phyloP scores from a whole-genome alignment of 495 filamentous ascomycete genomes.

The Penicillium egyptiacum region DNA sequence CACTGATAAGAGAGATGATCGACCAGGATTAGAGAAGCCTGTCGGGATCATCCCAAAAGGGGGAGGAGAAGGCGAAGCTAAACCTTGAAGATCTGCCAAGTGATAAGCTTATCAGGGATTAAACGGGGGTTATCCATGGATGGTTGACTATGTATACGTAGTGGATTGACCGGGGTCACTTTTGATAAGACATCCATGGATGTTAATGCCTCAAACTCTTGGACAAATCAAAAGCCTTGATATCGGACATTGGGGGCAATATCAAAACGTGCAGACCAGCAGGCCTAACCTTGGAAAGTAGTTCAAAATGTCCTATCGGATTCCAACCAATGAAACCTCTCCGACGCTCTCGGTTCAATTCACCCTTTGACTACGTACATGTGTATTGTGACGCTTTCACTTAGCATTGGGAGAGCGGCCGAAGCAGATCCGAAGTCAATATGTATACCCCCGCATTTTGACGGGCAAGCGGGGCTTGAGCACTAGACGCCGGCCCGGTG shows the following conservation, averaged over 20 bases:
- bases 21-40: conserved; percentile 9
- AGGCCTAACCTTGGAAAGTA: not conserved
- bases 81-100: conserved; percentile 26
- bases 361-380: not conserved
- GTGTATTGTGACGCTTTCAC: not conserved
- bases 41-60: conserved; percentile 20
- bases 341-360: not conserved
- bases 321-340: not conserved
- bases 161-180: no score
- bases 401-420: not conserved
- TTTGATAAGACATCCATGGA: not conserved
- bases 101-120: conserved; percentile 29
- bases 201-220: not conserved
- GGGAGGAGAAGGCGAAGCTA: conserved; percentile 37
- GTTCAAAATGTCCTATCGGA: not conserved
- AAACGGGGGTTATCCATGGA: not conserved
- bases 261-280: not conserved
- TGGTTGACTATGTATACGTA: no score
- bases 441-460: conserved; percentile 3
- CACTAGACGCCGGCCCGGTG: not conserved
- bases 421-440: not conserved
- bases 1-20: conserved; percentile 21
- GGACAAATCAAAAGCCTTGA: not conserved
- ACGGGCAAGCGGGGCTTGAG: not conserved
- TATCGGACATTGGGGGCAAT: not conserved